Evolutionary conservation across 2,329 filamentous ascomycete species (phyloP).

Genomic region (Amauroascus verrucosus): DNA sequence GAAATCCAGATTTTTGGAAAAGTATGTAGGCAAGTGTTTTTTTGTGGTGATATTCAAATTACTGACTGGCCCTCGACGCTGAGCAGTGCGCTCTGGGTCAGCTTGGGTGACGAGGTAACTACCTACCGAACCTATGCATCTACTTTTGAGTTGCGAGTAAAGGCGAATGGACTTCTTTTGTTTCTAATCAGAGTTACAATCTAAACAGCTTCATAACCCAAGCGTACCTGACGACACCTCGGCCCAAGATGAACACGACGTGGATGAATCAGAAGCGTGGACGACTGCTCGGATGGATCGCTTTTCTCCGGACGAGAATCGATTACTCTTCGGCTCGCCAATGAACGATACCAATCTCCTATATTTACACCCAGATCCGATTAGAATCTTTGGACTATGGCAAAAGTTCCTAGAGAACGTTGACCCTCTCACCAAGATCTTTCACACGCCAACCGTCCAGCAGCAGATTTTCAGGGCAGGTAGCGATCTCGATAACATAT

Average conservation of each 20-base stretch:
- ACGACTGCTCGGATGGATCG: not conserved
- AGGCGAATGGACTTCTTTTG: not conserved
- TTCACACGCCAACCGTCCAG: constrained; percentile 62
- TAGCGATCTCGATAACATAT: constrained; percentile 35
- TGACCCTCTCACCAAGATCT: too few relatives aligned
- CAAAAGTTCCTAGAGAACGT: too few relatives aligned
- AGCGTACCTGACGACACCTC: not conserved
- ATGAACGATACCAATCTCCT: constrained; percentile 3
- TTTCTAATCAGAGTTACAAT: not conserved
- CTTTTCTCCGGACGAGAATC: not conserved
- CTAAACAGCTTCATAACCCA: not conserved
- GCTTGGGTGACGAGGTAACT: constrained; percentile 32
- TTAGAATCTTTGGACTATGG: constrained; percentile 56
- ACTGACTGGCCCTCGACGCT: too few relatives aligned
- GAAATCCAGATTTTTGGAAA: too few relatives aligned
- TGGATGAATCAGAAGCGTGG: not conserved
- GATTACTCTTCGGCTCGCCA: not conserved
- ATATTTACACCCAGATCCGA: constrained; percentile 20
- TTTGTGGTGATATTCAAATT: too few relatives aligned
- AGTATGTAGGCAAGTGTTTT: too few relatives aligned
- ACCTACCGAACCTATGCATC: too few relatives aligned
- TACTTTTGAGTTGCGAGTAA: not conserved
- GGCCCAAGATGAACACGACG: not conserved
- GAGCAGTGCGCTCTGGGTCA: constrained; percentile 31
- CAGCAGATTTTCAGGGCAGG: constrained; percentile 54